Conservation (phyloP, 768 basidiomycete species). For the Pleurotus djamor region DNA sequence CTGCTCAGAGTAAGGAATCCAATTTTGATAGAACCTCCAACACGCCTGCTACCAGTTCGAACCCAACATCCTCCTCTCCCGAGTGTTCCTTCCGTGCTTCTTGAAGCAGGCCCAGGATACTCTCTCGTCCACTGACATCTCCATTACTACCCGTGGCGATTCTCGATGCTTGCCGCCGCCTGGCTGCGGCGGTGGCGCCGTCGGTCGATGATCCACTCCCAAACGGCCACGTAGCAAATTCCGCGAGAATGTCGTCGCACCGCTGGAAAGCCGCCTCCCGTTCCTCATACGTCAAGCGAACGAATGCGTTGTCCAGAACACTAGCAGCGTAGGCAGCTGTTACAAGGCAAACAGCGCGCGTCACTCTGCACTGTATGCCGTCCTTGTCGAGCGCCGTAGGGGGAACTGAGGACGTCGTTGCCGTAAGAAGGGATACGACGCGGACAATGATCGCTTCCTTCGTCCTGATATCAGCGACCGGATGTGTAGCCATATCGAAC, state of each 20-base stretch:
- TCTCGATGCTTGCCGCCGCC: conserved; percentile 36
- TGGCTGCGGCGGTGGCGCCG: conserved; percentile 22
- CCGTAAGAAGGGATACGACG: conserved; percentile 74
- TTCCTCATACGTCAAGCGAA: conserved; percentile 86
- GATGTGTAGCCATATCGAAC: conserved; percentile 99
- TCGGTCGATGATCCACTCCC: conserved; percentile 33
- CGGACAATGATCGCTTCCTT: conserved; percentile 86
- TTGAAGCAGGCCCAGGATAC: conserved; percentile 68
- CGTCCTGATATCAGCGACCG: conserved; percentile 88
- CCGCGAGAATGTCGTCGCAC: conserved; percentile 91
- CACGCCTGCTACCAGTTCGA: conserved; percentile 91
- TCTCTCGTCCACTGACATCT: conserved; percentile 53
- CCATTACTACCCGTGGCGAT: conserved; percentile 55
- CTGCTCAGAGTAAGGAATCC: conserved; percentile 72
- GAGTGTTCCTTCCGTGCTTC: conserved; percentile 74
- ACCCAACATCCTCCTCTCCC: conserved; percentile 75
- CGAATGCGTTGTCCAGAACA: conserved; percentile 93
- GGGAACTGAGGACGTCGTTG: conserved; percentile 80
- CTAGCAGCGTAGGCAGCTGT: conserved; percentile 94
- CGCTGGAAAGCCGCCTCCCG: conserved; percentile 91
- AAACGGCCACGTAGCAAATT: conserved; percentile 91
- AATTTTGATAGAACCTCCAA: conserved; percentile 91
- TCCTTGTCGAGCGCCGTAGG: conserved; percentile 72
- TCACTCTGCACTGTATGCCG: conserved; percentile 75
- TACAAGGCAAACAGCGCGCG: conserved; percentile 81